Evolutionary conservation across 2,329 filamentous ascomycete genomes (phyloP), one percentile per base, ranked within the genome.

Genomic region (Phaeomoniella chlamydospora): DNA sequence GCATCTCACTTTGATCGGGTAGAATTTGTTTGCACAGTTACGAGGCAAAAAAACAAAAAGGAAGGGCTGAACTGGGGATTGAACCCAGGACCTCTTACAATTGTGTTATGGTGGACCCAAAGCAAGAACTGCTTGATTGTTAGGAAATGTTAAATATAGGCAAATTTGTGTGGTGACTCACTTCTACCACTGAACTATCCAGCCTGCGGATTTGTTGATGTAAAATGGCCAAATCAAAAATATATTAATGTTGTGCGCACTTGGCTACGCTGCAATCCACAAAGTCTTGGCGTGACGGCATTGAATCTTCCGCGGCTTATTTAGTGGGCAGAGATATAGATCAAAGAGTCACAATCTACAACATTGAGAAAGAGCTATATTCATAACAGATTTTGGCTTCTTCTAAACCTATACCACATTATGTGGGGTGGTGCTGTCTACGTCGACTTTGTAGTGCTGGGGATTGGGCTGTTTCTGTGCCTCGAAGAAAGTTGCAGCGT

Each of bases 41-140:
- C n/a, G n/a, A n/a, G n/a, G n/a, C n/a, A n/a, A n/a, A n/a, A n/a
- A n/a, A n/a, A n/a, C n/a, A n/a, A n/a, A 40, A 37, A 34, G 30
- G 30, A 39, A 36, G 44, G 44, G 44, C 44, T 46, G 43, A 46
- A 45, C 44, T 45, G 44, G 43, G 43, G 42, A 42, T 46, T 45
- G 44, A 46, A 45, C 44, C 43, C 43, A 44, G 44, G 44, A 46
- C 44, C 44, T 46, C 44, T 46, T 46, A 45, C 44, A 46, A 32
- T 33, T 4, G 22, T 22, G 18, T 17, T 31, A 33, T 13, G 31
- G 17, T 14, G 15, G 29, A 35, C 43, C 44, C 44, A 46, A 46
- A 46, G 44, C 44, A 46, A 46, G 44, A 46, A 46, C 22, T 26
- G n/a, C n/a, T 26, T 26, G 9, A 26, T 26, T 26, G 22, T 26